Conservation (phyloP, 257 asterid genomes). For the Anisodus acutangulus region DNA sequence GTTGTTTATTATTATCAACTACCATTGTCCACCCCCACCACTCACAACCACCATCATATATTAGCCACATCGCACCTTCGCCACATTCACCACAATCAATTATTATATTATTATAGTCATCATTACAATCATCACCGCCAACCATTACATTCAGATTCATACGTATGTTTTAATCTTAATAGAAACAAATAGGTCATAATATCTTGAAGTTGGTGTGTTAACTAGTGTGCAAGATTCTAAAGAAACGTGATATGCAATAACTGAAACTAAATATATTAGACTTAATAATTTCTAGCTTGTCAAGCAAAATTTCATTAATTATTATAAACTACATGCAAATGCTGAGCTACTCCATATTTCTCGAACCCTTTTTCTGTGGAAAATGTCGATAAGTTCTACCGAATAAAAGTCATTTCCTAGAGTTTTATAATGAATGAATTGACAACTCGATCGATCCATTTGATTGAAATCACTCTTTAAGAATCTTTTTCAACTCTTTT, state of each 20-base stretch:
- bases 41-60: neutral
- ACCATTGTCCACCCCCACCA: neutral
- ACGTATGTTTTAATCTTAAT: neutral
- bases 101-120: neutral
- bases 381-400: neutral
- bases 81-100: neutral
- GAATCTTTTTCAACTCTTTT: neutral
- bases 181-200: neutral
- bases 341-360: neutral
- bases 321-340: neutral
- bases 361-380: neutral
- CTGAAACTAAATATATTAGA: neutral
- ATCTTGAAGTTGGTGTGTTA: neutral
- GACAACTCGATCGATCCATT: neutral
- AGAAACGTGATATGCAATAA: neutral
- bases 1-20: neutral
- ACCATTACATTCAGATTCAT: neutral
- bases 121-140: neutral
- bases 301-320: neutral
- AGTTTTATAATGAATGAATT: neutral
- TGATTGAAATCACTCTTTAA: neutral
- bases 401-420: too few relatives aligned
- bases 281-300: neutral
- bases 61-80: neutral
- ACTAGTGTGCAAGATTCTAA: neutral